These are phyloP conservation scores for Nitzschia sp. DNA, from an alignment of 108 stramenopile genomes.

Conservation along the genomic window DNA sequence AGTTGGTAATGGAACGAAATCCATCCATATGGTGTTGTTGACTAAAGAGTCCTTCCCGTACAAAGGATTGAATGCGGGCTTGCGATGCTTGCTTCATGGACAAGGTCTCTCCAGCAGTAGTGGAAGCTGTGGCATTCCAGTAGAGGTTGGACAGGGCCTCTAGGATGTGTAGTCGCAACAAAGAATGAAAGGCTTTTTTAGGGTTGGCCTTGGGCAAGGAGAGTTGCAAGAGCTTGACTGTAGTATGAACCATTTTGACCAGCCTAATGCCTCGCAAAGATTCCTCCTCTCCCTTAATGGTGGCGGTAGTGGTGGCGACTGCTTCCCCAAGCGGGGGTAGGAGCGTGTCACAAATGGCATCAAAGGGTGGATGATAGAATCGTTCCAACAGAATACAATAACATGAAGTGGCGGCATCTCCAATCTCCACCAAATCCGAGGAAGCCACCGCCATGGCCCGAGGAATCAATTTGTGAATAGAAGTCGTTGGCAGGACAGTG, in stretches of 20 bases:
- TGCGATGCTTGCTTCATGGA: not conserved
- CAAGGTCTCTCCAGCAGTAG: not conserved
- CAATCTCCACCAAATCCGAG: not conserved
- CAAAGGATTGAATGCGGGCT: slow-evolving; percentile 19
- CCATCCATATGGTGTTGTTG: slow-evolving; percentile 70
- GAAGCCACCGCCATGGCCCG: slow-evolving; percentile 20
- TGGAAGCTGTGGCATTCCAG: not conserved
- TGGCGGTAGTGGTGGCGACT: not conserved
- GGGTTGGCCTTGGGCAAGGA: slow-evolving; percentile 33
- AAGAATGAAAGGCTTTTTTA: slow-evolving; percentile 43
- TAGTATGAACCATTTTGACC: slow-evolving; percentile 14
- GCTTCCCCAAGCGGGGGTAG: slow-evolving; percentile 21
- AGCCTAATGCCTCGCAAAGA: not conserved
- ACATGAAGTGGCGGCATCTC: slow-evolving; percentile 11
- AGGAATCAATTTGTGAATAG: slow-evolving; percentile 43
- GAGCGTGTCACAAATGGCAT: slow-evolving; percentile 35
- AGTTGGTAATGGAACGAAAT: slow-evolving; percentile 46
- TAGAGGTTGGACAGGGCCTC: slow-evolving; percentile 16
- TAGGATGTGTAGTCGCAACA: slow-evolving; percentile 13
- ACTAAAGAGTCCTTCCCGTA: slow-evolving; percentile 56
- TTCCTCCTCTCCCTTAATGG: not conserved
- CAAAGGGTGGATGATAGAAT: slow-evolving; percentile 39
- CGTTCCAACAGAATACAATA: slow-evolving; percentile 31
- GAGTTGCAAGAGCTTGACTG: slow-evolving; percentile 21
- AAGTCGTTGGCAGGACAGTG: slow-evolving; percentile 14